Evolutionary conservation across 441 rosid genomes (phyloP), one percentile per base, ranked within the genome.

Genomic region (Omphalea diandra): DNA sequence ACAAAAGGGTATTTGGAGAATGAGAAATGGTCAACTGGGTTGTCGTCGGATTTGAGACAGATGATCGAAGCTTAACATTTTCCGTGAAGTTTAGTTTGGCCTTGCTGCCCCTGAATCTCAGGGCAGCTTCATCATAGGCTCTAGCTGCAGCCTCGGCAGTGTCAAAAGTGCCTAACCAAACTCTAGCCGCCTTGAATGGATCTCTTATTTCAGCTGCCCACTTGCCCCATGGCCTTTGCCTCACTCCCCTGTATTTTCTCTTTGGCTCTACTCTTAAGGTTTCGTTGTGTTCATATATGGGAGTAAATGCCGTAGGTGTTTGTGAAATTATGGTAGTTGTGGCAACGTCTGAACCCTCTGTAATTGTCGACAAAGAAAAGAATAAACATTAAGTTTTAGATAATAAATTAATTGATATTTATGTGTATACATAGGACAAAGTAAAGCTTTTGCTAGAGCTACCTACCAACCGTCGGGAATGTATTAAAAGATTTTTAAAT

Each of bases 171-270:
- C 98, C 98, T 2, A 94, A 72, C 98, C 98, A 94, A 54, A 94
- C 98, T 70, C 98, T 80, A 47, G 90, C 88, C 0, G 97, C 93
- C 75, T 89, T 94, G 64, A 87, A 65, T 0, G 98, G 98, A 67
- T 94, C 98, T 67, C 98, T 75, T 59, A 94, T 91, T 83, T 93
- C 98, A 1, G 98, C 98, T 0, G 98, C 98, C 97, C 97, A 94
- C 62, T 91, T 91, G 0, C 97, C 97, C 98, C 98, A 93, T 2
- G 98, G 97, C 75, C 97, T 80, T 63, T 88, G 97, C 75, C 98
- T 87, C 46, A 94, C 98, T 75, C 97, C 98, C 40, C 97, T 84
- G 73, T 94, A 94, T 80, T 80, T 91, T 47, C 97, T 84, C 29
- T 82, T 58, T 9, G 88, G 85, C 75, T 83, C 86, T 63, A 75